A percentile compares a stretch with the other conserved stretches of the same genome.
Evolutionary conservation across 2,329 filamentous ascomycete species (phyloP).

Genomic region (Colletotrichum sp.): DNA sequence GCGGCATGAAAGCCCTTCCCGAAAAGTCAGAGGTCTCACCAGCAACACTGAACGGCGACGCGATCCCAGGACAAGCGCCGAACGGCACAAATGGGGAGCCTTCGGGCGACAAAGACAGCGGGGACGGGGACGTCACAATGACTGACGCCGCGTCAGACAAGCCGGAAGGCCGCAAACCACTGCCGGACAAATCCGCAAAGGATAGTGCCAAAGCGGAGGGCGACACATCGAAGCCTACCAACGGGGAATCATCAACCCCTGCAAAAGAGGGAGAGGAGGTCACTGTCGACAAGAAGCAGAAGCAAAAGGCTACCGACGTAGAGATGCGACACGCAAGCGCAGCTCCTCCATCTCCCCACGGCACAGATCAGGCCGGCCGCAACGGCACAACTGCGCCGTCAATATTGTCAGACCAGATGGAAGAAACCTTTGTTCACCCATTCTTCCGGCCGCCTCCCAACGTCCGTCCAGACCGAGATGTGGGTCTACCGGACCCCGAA

Average conservation of each 20-base stretch:
- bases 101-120: constrained; percentile 1
- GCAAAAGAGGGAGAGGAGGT: constrained; percentile 19
- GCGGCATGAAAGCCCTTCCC: constrained; percentile 9
- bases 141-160: constrained; percentile 17
- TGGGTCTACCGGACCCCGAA: constrained; percentile 74
- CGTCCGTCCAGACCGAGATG: constrained; percentile 70
- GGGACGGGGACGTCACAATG: constrained; percentile 27
- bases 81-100: constrained; percentile 26
- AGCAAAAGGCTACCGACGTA: constrained; percentile 12
- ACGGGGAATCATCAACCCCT: not conserved
- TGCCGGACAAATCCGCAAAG: not conserved
- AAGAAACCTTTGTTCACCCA: constrained; percentile 70
- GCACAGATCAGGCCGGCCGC: not conserved
- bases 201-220: constrained; percentile 23
- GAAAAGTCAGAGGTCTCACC: not conserved
- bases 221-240: constrained; percentile 4
- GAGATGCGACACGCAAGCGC: constrained; percentile 1
- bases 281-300: constrained; percentile 6
- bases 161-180: not conserved
- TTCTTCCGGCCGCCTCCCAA: constrained; percentile 72
- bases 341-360: not conserved
- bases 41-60: constrained; percentile 22
- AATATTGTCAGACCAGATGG: constrained; percentile 27
- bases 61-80: constrained; percentile 16
- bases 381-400: constrained; percentile 16